Base-by-base conservation (phyloP, 139 green algal genomes). In the Desmodesmus armatus region DNA sequence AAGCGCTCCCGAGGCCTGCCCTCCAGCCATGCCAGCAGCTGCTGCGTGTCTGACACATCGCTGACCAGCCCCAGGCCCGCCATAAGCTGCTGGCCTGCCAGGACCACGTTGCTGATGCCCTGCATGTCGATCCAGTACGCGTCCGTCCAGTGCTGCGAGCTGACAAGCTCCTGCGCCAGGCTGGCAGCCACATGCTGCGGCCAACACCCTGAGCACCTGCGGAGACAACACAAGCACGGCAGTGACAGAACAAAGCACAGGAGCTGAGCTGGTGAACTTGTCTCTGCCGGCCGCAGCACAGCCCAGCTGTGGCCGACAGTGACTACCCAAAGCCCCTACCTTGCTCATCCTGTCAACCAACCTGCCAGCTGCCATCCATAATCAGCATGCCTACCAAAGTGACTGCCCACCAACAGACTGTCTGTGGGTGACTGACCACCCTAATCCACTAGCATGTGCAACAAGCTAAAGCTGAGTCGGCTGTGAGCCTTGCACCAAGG, bases 81-180 rank as follows among this genome's bases (percentile, higher is more conserved):
- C 80, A 86, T 69, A n/a, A 86, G 67, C 80, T 86, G 67, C 47
- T 80, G 51, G 41, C 80, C 80, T 85, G 86, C 86, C 35, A 84
- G 44, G 39, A 78, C 63, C 41, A 80, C 72, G 29, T 69, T 85
- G 44, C 23, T 41, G 7, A 86, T 79, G 0, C 86, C 86, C 37
- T 49, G 35, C 29, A 90, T 58, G 55, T 90, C 86, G 31, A 87
- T 72, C 86, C 86, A 90, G 74, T 90, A 90, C 2, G 86, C 86
- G 67, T 90, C 80, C 47, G 58, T 84, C 86, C 86, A 90, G 40
- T 90, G 81, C 21, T 70, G 53, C 3, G 58, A 51, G n/a, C 39
- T 62, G 37, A 88, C 65, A 3, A 90, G 77, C 31, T 81, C 76
- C 55, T 80, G 39, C 5, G 86, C 58, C 37, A 90, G 70, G 41